These are phyloP conservation scores for Colletotrichum tanaceti DNA, from an alignment of 2,329 filamentous ascomycete genomes.

Conservation along the genomic window DNA sequence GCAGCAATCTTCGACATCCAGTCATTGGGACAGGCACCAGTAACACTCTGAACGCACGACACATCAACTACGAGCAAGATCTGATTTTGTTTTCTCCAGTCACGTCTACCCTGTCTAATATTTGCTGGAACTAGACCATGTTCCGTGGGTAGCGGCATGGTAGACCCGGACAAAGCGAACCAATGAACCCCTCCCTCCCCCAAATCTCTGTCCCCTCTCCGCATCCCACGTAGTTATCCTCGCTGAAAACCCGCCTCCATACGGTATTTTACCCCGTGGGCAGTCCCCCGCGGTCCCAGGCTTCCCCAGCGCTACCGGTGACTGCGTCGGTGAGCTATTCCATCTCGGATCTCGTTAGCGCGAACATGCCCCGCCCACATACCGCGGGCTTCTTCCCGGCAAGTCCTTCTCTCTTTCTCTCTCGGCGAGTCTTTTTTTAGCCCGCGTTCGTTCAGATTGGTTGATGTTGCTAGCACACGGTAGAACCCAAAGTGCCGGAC, in stretches of 20 bases:
- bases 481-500: neutral
- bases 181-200: conserved; percentile 13
- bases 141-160: neutral
- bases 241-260: conserved; percentile 27
- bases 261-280: neutral
- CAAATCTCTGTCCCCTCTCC: conserved; percentile 8
- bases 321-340: neutral
- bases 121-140: conserved; percentile 6
- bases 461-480: neutral
- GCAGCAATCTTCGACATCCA: neutral
- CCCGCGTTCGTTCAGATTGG: neutral
- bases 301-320: neutral
- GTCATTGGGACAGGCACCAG: neutral
- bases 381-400: neutral
- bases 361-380: neutral
- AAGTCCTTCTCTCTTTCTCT: neutral
- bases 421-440: neutral
- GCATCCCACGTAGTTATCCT: conserved; percentile 29
- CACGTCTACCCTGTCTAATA: neutral
- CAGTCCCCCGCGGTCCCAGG: neutral
- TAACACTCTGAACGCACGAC: neutral
- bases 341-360: neutral
- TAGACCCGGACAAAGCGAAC: conserved; percentile 25
- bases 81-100: neutral
- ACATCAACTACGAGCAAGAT: neutral